Percentiles rank a stretch among this genome's conserved stretches.
Conservation (phyloP, 352 stramenopile genomes). For the Plasmopara viticola region DNA sequence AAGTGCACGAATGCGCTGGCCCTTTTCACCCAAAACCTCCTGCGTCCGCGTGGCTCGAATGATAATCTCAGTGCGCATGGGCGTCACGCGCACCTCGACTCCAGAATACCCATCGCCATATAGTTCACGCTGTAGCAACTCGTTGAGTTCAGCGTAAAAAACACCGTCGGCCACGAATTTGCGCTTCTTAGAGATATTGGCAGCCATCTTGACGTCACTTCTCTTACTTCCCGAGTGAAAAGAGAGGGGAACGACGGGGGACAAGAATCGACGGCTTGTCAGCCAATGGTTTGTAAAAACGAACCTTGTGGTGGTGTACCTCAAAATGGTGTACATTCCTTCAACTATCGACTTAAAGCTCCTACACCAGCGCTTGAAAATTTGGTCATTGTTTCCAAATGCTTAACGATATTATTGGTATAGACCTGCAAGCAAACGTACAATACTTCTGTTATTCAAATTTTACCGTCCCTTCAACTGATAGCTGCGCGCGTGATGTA, state of each 20-base stretch:
- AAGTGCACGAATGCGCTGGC: conserved; percentile 98
- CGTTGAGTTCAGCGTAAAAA: conserved; percentile 99
- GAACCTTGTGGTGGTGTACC: not conserved
- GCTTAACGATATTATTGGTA: no score
- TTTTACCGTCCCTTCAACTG: no score
- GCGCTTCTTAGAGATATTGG: conserved; percentile 98
- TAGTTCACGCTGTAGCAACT: conserved; percentile 97
- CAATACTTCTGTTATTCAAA: no score
- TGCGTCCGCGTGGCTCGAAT: conserved; percentile 98
- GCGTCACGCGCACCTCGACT: conserved; percentile 98
- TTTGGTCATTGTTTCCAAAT: no score
- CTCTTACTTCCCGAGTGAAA: conserved; percentile 27
- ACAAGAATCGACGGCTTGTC: conserved; percentile 1
- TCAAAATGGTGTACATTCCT: conserved; percentile 4
- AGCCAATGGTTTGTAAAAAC: conserved; percentile 14
- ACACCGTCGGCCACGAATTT: conserved; percentile 99
- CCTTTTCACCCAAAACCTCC: conserved; percentile 99
- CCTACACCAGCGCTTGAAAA: no score
- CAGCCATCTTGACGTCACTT: conserved; percentile 55
- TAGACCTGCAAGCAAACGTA: no score
- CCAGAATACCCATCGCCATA: conserved; percentile 98
- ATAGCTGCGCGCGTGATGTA: no score
- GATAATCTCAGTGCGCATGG: conserved; percentile 99
- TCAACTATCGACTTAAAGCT: no score
- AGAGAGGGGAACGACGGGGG: not conserved